phyloP scores from a whole-genome alignment of 2,329 filamentous ascomycete species.

The Cadophora sp. region DNA sequence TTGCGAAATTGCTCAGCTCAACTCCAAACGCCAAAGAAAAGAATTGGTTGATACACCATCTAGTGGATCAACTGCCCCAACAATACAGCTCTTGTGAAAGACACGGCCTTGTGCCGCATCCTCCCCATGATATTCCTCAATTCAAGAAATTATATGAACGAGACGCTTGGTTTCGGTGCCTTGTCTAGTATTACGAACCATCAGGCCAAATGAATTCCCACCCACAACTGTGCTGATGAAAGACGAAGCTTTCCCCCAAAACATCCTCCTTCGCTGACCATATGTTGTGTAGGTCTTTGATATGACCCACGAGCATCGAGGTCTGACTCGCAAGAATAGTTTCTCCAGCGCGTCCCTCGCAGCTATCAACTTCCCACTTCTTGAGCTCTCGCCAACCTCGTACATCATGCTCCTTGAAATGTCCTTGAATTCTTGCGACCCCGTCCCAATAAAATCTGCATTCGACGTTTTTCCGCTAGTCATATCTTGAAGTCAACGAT shows the following conservation, averaged over 20 bases:
- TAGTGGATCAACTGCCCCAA: background rate
- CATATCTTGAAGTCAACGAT: background rate
- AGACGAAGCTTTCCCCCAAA: background rate
- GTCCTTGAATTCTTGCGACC: background rate
- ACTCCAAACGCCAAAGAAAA: constrained; percentile 1
- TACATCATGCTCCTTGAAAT: background rate
- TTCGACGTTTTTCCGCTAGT: background rate
- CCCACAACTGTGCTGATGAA: background rate
- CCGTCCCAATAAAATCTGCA: background rate
- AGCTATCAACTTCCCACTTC: background rate
- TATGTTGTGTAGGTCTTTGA: background rate
- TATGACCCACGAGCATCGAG: background rate
- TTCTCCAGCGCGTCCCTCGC: background rate
- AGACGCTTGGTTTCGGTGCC: too few relatives aligned
- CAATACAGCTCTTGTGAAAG: too few relatives aligned
- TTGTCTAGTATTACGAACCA: too few relatives aligned
- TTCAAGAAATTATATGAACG: too few relatives aligned
- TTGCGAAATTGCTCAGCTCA: background rate
- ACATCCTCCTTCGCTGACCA: background rate
- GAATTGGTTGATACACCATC: background rate
- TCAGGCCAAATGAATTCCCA: background rate
- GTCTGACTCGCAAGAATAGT: background rate
- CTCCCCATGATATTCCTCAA: too few relatives aligned
- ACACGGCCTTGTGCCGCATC: too few relatives aligned
- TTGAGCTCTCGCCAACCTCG: background rate